phyloP scores from a whole-genome alignment of 2,329 filamentous ascomycete species.

The Clonostachys solani region DNA sequence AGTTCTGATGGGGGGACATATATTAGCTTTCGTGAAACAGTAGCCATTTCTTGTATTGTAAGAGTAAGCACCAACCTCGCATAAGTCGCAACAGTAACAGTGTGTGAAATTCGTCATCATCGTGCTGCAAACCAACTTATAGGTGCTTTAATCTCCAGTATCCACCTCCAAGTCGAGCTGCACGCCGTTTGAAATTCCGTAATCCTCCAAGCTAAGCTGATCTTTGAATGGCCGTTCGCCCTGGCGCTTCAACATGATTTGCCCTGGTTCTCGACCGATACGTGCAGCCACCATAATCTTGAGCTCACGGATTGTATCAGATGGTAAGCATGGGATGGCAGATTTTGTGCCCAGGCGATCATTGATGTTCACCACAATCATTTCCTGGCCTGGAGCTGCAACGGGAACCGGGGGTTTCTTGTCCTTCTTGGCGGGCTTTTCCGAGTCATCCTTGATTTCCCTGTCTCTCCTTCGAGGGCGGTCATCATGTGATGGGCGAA shows the following conservation, averaged over 20 bases:
- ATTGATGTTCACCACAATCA: slow-evolving; percentile 93
- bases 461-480: background rate
- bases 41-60: too few species aligned
- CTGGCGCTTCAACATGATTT: slow-evolving; percentile 89
- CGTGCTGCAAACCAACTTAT: too few species aligned
- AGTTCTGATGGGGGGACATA: too few species aligned
- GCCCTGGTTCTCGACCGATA: slow-evolving; percentile 83
- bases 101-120: too few species aligned
- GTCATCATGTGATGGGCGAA: slow-evolving; percentile 5
- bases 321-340: slow-evolving; percentile 82
- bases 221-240: slow-evolving; percentile 94
- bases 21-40: too few species aligned
- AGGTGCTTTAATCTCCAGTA: slow-evolving; percentile 45
- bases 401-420: slow-evolving; percentile 13
- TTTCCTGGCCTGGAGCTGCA: slow-evolving; percentile 56
- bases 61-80: too few species aligned
- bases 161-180: slow-evolving; percentile 60
- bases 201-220: slow-evolving; percentile 80
- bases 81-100: too few species aligned
- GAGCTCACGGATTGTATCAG: slow-evolving; percentile 79
- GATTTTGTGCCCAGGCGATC: slow-evolving; percentile 96
- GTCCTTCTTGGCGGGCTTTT: slow-evolving; percentile 16
- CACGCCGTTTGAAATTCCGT: slow-evolving; percentile 90
- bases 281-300: slow-evolving; percentile 88
- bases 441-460: background rate